Conservation (phyloP, 2,329 filamentous ascomycete species). For the Neodidymelliopsis sp. region DNA sequence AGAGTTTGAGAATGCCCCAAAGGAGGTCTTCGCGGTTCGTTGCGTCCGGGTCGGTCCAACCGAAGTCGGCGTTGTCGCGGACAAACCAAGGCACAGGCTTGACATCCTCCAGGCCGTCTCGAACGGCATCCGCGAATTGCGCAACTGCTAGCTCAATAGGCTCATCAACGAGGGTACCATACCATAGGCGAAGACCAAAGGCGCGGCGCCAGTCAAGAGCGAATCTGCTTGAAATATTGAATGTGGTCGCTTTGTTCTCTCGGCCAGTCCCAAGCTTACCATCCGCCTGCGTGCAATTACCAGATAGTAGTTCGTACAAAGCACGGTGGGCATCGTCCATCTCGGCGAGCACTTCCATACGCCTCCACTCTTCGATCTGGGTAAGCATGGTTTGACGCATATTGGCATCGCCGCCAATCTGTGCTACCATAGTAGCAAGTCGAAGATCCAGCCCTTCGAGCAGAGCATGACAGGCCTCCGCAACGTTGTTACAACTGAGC, state of each 20-base stretch:
- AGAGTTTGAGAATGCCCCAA: constrained; percentile 86
- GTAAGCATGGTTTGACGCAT: constrained; percentile 77
- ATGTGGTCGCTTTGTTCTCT: constrained; percentile 82
- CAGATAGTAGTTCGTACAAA: constrained; percentile 87
- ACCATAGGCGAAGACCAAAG: constrained; percentile 92
- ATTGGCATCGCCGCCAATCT: constrained; percentile 77
- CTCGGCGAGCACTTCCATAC: constrained; percentile 84
- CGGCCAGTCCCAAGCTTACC: constrained; percentile 75
- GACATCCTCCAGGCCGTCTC: constrained; percentile 71
- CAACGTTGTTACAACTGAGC: constrained; percentile 78
- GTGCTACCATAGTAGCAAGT: constrained; percentile 82
- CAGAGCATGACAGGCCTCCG: constrained; percentile 83
- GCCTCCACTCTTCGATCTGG: constrained; percentile 85
- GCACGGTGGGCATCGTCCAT: constrained; percentile 84
- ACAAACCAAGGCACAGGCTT: constrained; percentile 76
- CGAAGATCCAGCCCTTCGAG: constrained; percentile 79
- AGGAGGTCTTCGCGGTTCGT: constrained; percentile 76
- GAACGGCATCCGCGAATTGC: constrained; percentile 76
- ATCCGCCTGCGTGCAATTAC: constrained; percentile 83
- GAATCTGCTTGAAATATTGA: constrained; percentile 84
- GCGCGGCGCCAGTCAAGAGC: constrained; percentile 91
- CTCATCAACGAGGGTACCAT: constrained; percentile 73
- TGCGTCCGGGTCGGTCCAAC: constrained; percentile 68
- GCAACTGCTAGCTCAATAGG: constrained; percentile 75
- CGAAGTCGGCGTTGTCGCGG: constrained; percentile 63